phyloP scores from a whole-genome alignment of 169 alveolate genomes.

The Plasmodium berghei region DNA sequence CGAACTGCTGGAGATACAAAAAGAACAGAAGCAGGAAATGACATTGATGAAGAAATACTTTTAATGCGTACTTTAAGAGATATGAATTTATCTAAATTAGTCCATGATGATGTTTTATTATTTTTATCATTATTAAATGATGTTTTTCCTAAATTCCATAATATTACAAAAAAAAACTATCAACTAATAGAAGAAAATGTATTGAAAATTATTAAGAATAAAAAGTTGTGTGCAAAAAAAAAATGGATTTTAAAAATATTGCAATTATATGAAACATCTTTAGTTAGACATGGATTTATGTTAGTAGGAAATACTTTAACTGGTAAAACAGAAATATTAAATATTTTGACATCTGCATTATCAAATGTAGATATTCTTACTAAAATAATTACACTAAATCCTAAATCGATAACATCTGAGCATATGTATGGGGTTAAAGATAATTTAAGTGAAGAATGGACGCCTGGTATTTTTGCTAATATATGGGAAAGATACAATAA shows the following conservation, averaged over 20 bases:
- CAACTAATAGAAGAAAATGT: conserved; percentile 92
- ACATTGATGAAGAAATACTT: conserved; percentile 79
- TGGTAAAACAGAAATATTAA: conserved; percentile 96
- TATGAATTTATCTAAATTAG: conserved; percentile 95
- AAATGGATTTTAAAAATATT: conserved; percentile 69
- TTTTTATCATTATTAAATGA: conserved; percentile 95
- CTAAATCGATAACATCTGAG: conserved; percentile 96
- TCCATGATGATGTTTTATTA: conserved; percentile 96
- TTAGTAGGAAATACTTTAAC: conserved; percentile 97
- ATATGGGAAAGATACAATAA: conserved; percentile 78
- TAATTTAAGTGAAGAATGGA: conserved; percentile 96
- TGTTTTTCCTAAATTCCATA: conserved; percentile 95
- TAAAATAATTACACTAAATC: conserved; percentile 94
- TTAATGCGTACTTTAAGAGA: conserved; percentile 94
- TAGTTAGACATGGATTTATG: conserved; percentile 98
- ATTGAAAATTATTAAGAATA: conserved; percentile 84
- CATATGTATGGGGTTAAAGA: conserved; percentile 94
- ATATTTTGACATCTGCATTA: conserved; percentile 92
- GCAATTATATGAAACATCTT: conserved; percentile 90
- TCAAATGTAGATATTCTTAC: conserved; percentile 88
- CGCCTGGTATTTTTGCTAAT: conserved; percentile 87
- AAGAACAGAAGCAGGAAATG: conserved; percentile 96
- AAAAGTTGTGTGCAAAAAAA: conserved; percentile 77
- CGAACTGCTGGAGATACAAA: conserved; percentile 94
- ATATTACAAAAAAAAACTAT: conserved; percentile 94